A percentile compares a stretch with the other conserved stretches of the same genome.
Evolutionary conservation across 1,139 yeast species (phyloP).

Genomic region (Pichia sp.): DNA sequence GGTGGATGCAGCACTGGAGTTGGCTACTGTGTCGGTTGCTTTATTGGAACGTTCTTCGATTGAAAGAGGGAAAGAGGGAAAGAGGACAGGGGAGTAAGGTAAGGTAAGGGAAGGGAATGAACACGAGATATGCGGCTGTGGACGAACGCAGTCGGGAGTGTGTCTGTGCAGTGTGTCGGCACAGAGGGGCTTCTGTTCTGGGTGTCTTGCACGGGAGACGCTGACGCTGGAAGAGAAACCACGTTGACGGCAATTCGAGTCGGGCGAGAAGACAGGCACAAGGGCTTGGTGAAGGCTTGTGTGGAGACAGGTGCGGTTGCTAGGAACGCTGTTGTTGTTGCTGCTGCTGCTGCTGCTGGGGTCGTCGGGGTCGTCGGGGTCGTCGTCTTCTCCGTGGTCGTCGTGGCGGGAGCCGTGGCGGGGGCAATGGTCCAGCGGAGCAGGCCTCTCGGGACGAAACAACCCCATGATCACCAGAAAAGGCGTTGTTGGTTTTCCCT

Average conservation of each 20-base stretch:
- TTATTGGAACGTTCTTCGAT: no score
- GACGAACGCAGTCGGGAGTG: background rate
- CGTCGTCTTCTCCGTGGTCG: background rate
- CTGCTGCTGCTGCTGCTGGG: background rate
- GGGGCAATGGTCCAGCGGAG: background rate
- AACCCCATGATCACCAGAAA: constrained; percentile 1
- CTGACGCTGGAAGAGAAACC: background rate
- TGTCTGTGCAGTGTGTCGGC: background rate
- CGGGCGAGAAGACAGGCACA: no score
- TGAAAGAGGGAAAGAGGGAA: no score
- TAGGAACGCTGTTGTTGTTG: background rate
- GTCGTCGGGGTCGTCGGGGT: background rate
- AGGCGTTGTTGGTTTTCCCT: background rate
- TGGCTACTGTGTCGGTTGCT: no score
- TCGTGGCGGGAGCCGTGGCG: background rate
- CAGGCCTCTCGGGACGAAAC: background rate
- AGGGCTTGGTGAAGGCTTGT: background rate
- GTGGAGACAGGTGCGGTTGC: background rate
- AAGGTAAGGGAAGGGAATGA: no score
- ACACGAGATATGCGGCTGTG: no score
- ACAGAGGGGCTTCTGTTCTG: background rate
- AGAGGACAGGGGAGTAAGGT: no score
- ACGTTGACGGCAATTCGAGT: no score
- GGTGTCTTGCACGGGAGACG: background rate
- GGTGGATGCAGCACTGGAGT: background rate